Evolutionary conservation across 2,329 filamentous ascomycete species (phyloP).

Genomic region (Colletotrichum tamarilloi): DNA sequence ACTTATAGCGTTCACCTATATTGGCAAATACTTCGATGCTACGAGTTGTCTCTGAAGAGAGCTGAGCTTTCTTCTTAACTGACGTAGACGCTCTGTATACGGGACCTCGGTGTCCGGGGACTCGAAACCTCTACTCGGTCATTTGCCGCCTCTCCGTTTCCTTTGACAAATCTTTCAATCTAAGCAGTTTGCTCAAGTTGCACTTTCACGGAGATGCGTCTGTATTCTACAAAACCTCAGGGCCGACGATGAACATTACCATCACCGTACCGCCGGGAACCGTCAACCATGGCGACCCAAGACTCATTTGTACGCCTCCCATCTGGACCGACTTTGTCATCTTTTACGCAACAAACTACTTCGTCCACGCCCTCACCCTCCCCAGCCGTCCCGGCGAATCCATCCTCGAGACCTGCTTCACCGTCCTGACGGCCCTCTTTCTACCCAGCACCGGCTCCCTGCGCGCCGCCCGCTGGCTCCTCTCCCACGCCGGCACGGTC

Average conservation of each 20-base stretch:
- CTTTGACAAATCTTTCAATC: neutral
- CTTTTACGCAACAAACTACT: conserved; percentile 42
- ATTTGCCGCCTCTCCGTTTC: neutral
- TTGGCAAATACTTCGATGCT: neutral
- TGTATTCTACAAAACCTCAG: neutral
- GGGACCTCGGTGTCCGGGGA: neutral
- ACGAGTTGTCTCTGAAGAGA: neutral
- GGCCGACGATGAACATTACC: conserved; percentile 25
- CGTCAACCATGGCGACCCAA: conserved; percentile 34
- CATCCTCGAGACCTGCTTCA: conserved; percentile 29
- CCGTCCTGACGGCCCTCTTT: conserved; percentile 27
- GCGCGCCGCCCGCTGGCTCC: conserved; percentile 33
- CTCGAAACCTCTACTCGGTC: neutral
- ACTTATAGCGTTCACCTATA: neutral
- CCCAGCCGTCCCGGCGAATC: conserved; percentile 36
- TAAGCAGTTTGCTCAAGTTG: neutral
- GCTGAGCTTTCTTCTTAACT: neutral
- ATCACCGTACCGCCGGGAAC: conserved; percentile 22
- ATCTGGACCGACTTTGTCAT: conserved; percentile 37
- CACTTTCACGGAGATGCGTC: neutral
- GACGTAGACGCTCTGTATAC: neutral
- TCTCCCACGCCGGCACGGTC: conserved; percentile 30
- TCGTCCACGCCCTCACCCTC: conserved; percentile 41
- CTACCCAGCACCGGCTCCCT: conserved; percentile 36
- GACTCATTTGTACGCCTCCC: conserved; percentile 38